Evolutionary conservation across 768 basidiomycete genomes (phyloP), one percentile per base, ranked within the genome.

Genomic region (Boletus sensibilis): DNA sequence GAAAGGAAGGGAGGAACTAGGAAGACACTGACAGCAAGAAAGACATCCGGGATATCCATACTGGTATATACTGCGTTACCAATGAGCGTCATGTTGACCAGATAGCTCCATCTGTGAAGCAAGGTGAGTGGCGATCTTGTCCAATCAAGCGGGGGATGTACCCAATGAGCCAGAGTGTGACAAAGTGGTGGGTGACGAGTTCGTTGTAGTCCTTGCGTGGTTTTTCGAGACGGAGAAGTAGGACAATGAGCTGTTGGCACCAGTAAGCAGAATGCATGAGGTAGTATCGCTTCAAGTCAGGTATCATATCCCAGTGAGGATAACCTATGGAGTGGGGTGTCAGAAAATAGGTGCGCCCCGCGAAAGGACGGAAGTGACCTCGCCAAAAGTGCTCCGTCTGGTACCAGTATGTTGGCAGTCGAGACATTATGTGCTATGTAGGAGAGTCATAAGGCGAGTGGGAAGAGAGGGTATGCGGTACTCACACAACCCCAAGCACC

Each of bases 21-120:
- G 18, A 23, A 41, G 50, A 34, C 18, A 75, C 88, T 61, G 60
- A 93, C 88, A 13, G 92, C 94, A 13, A 99, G 78, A 72, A 89
- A 91, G 34, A 84, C 74, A 68, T 99, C 97, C 0, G 95, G 93
- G 20, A 95, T 79, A 75, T 99, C 97, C 97, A 98, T 98, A 69
- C 94, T 97, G 75, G 95, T 80, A 65, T 88, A 98, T 29, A 99
- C 83, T 6, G 94, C 88, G 60, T 91, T 90, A 11, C 97, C 97
- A 41, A 98, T 94, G 50, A 82, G 72, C 0, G 94, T 98, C 50
- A 93, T 41, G 72, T 92, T 94, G 61, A 86, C 58, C 33, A 86
- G 62, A 65, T 93, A 92, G 62, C 91, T 93, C 91, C 92, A 92
- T 37, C 92, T 93, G 66, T 23, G 35, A 39, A 41, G 42, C 4